Evolutionary conservation across 305 asterid genomes (phyloP).

Genomic region (Fraxinus dipetala): DNA sequence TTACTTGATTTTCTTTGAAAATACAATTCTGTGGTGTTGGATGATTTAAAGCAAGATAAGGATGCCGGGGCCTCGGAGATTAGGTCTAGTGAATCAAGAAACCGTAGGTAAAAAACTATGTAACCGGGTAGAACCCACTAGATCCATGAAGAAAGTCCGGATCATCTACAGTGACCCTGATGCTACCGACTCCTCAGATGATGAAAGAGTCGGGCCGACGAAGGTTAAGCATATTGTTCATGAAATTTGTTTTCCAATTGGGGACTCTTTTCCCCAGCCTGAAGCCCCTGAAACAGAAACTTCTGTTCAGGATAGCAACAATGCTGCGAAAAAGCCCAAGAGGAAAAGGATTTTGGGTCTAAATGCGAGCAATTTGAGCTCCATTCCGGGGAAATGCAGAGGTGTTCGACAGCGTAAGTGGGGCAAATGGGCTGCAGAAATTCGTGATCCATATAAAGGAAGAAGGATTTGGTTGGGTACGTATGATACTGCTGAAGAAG

Average conservation of each 20-base stretch:
- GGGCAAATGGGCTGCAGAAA: slow-evolving; percentile 11
- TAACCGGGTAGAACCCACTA: slow-evolving; percentile 15
- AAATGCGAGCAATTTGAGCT: slow-evolving; percentile 3
- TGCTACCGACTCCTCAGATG: slow-evolving; percentile 55
- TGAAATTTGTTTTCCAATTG: slow-evolving; percentile 40
- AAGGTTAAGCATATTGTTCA: slow-evolving; percentile 49
- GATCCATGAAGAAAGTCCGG: slow-evolving; percentile 46
- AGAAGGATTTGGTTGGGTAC: slow-evolving; percentile 14
- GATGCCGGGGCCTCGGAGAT: background rate
- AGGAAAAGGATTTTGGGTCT: slow-evolving; percentile 6
- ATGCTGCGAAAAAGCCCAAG: slow-evolving; percentile 22
- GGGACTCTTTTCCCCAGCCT: background rate
- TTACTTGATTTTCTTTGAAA: slow-evolving; percentile 22
- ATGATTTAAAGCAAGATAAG: background rate
- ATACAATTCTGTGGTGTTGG: slow-evolving; percentile 30
- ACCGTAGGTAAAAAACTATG: slow-evolving; percentile 28
- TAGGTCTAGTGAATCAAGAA: slow-evolving; percentile 33
- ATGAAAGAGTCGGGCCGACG: slow-evolving; percentile 25
- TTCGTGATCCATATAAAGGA: slow-evolving; percentile 11
- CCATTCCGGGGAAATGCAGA: slow-evolving; percentile 27
- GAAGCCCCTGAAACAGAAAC: slow-evolving; percentile 26
- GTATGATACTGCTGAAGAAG: slow-evolving; percentile 16
- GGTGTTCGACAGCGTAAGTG: slow-evolving; percentile 58
- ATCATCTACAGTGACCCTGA: slow-evolving; percentile 64
- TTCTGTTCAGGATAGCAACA: slow-evolving; percentile 42